Evolutionary conservation across 495 filamentous ascomycete genomes (phyloP).

Genomic region (Talaromyces liani): DNA sequence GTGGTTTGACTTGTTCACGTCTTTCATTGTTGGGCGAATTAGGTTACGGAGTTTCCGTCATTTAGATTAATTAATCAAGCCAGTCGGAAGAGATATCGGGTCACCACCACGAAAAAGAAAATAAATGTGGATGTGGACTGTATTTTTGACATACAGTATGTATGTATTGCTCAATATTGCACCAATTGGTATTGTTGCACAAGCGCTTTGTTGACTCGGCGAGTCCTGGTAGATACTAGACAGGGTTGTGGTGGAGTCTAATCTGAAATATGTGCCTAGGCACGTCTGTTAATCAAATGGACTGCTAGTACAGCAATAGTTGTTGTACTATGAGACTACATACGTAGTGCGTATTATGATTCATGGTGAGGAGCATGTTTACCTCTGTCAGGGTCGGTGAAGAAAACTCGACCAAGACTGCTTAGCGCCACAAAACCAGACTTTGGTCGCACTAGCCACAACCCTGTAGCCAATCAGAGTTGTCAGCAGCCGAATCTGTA

Average conservation of each 20-base stretch:
- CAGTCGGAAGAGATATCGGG: not conserved
- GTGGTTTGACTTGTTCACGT: not conserved
- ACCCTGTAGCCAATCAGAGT: not conserved
- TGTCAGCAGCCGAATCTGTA: not conserved
- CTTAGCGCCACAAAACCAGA: slow-evolving; percentile 4
- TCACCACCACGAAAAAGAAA: not conserved
- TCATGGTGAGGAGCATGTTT: not conserved
- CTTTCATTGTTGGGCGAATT: not conserved
- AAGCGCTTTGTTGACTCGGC: not conserved
- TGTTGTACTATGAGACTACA: not conserved
- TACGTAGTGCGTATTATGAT: too few species aligned
- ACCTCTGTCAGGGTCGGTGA: slow-evolving; percentile 8
- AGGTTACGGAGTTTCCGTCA: not conserved
- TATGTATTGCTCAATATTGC: not conserved
- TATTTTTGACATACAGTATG: not conserved
- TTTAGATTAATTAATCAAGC: not conserved
- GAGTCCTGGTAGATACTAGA: not conserved
- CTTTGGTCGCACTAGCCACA: slow-evolving; percentile 4
- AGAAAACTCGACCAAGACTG: not conserved
- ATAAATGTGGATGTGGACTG: not conserved
- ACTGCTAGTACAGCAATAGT: not conserved
- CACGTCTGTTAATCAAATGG: too few species aligned
- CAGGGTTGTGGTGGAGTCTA: not conserved
- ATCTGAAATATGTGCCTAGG: not conserved
- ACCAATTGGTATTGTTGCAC: not conserved